These are phyloP conservation scores for Rhododendron griersonianum DNA, from an alignment of 148 eudicot genomes.

Conservation along the genomic window DNA sequence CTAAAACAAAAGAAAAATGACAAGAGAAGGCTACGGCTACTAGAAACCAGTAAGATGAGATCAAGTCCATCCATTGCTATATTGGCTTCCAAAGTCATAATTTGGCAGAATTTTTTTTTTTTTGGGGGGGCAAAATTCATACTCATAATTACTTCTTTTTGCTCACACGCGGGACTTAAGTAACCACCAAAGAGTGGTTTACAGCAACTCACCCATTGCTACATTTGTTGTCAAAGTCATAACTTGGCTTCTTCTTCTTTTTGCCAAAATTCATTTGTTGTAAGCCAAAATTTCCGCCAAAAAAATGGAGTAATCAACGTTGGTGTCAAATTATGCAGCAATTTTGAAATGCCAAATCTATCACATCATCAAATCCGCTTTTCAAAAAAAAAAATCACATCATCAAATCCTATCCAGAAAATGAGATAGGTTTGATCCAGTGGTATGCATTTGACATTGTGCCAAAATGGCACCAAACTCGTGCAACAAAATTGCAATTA, in stretches of 20 bases:
- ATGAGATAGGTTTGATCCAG: too few relatives aligned
- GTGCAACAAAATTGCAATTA: not conserved
- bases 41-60: not conserved
- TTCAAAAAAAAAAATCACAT: too few relatives aligned
- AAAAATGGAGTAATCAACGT: too few relatives aligned
- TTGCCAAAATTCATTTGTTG: too few relatives aligned
- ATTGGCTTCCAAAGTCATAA: not conserved
- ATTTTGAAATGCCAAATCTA: too few relatives aligned
- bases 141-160: not conserved
- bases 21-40: not conserved
- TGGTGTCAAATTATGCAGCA: too few relatives aligned
- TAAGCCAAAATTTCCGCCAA: too few relatives aligned
- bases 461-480: not conserved
- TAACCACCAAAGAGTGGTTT: not conserved
- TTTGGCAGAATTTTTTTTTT: not conserved
- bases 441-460: not conserved
- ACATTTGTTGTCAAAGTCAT: too few relatives aligned
- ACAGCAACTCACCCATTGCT: not conserved
- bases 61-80: not conserved
- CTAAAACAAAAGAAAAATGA: not conserved
- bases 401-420: too few relatives aligned
- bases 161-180: not conserved
- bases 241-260: too few relatives aligned
- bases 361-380: too few relatives aligned
- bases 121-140: not conserved